Percentiles rank a stretch among this genome's conserved stretches.
phyloP scores from a whole-genome alignment of 176 grass and related monocot species.

The Paspalum vaginatum region DNA sequence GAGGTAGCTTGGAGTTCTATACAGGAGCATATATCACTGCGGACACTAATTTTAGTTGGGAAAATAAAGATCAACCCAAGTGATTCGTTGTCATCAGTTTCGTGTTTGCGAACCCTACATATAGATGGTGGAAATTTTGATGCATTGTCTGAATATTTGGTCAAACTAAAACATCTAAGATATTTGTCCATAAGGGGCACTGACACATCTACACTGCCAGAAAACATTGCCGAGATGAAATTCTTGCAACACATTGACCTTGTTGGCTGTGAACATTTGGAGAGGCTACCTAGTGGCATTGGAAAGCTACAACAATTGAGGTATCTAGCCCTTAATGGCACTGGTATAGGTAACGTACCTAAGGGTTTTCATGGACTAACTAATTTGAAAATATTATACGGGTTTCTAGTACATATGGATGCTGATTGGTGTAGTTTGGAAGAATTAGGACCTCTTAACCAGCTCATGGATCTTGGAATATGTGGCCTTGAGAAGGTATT shows the following conservation, averaged over 20 bases:
- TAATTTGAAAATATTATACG: neutral
- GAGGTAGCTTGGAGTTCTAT: slow-evolving; percentile 4
- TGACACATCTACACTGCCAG: neutral
- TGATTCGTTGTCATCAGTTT: neutral
- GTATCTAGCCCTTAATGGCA: neutral
- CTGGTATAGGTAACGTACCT: neutral
- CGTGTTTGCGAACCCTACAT: neutral
- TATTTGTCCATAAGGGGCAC: neutral
- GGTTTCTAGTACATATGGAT: neutral
- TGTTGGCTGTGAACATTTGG: neutral
- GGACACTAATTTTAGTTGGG: neutral
- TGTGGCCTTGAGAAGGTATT: slow-evolving; percentile 14
- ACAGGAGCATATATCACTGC: neutral
- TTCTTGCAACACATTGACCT: neutral
- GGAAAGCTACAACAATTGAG: neutral
- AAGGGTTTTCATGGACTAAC: neutral
- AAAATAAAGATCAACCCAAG: neutral
- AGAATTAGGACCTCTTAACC: neutral
- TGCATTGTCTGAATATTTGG: neutral
- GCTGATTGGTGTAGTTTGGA: slow-evolving; percentile 10
- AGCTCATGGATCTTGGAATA: neutral
- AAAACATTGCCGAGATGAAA: neutral
- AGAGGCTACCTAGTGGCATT: neutral
- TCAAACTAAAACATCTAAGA: neutral
- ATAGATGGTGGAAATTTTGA: neutral